Conservation (phyloP, 2,329 filamentous ascomycete genomes). For the Aureobasidium sp. region DNA sequence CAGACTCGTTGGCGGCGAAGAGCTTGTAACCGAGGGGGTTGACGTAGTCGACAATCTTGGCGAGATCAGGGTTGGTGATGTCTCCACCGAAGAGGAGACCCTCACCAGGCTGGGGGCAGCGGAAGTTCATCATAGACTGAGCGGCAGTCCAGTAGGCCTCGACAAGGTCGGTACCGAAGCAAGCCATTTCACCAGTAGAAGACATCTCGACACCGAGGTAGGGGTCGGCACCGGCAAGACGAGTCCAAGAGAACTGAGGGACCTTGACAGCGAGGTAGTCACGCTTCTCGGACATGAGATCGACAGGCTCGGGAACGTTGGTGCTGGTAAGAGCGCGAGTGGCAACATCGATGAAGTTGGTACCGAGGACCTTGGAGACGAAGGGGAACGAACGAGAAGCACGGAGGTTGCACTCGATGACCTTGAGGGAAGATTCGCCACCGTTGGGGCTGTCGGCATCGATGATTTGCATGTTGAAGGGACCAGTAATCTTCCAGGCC, state of each 20-base stretch:
- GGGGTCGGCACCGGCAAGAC: slow-evolving; percentile 91
- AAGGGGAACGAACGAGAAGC: slow-evolving; percentile 98
- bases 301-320: slow-evolving; percentile 73
- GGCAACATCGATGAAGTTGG: slow-evolving; percentile 93
- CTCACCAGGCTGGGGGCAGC: slow-evolving; percentile 86
- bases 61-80: slow-evolving; percentile 60
- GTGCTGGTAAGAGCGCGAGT: slow-evolving; percentile 85
- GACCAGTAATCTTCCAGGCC: slow-evolving; percentile 94
- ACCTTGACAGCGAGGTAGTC: slow-evolving; percentile 97
- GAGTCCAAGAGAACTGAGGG: slow-evolving; percentile 97
- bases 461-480: slow-evolving; percentile 99
- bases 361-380: slow-evolving; percentile 91
- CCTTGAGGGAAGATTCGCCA: slow-evolving; percentile 73
- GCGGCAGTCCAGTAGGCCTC: slow-evolving; percentile 97
- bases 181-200: slow-evolving; percentile 95
- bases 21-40: slow-evolving; percentile 90
- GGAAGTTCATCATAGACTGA: slow-evolving; percentile 99
- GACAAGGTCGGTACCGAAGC: slow-evolving; percentile 91
- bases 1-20: slow-evolving; percentile 71
- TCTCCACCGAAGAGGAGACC: slow-evolving; percentile 93
- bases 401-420: slow-evolving; percentile 97
- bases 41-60: slow-evolving; percentile 77
- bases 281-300: slow-evolving; percentile 83
- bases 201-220: slow-evolving; percentile 98
- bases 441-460: slow-evolving; percentile 74